Evolutionary conservation across 1,284 basidiomycete genomes (phyloP), one percentile per base, ranked within the genome.

Genomic region (Somion occarium): DNA sequence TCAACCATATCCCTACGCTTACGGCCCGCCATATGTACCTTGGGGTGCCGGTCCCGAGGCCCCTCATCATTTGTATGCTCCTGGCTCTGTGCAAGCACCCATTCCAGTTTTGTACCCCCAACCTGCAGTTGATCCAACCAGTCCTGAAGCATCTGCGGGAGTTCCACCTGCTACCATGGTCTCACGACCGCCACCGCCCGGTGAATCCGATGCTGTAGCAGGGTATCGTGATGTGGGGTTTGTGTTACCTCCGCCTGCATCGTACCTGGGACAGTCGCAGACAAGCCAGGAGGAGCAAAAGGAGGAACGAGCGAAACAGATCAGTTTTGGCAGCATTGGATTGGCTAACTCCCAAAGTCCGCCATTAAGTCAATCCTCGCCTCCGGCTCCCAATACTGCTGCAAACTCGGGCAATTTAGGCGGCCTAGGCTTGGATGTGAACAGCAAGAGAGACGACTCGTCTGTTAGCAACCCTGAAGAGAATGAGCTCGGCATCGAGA

Each of bases 321-420:
- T 77, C 20, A 68, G 78, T n/a, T 82, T 83, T 60, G 82, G 82
- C 5, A 80, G 75, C 53, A 72, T 82, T 48, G 64, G 67, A 18
- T 54, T 61, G 18, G 57, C 67, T 11, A 62, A 56, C 24, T 59
- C 58, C 9, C 64, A 59, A 50, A 57, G 64, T 49, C 67, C 70
- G 4, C 52, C 59, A 3, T 34, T 15, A 7, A 15, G 30, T 34
- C 58, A 58, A 25, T 48, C 22, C 20, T 53, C 54, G 2, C 52
- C 49, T 24, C 45, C 30, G 5, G 52, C 51, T 13, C 34, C 44
- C 12, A 51, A 44, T n/a, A 56, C 48, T 18, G 59, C 45, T 24
- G 53, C 30, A 34, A 15, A 7, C 7, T 34, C 30, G 15, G 30
- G 30, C 7, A 34, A 7, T 7, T 34, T 34, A 20, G n/a, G n/a